Evolutionary conservation across 495 filamentous ascomycete species (phyloP), one percentile per base, ranked within the genome.

Genomic region (Talaromyces stipitatus): DNA sequence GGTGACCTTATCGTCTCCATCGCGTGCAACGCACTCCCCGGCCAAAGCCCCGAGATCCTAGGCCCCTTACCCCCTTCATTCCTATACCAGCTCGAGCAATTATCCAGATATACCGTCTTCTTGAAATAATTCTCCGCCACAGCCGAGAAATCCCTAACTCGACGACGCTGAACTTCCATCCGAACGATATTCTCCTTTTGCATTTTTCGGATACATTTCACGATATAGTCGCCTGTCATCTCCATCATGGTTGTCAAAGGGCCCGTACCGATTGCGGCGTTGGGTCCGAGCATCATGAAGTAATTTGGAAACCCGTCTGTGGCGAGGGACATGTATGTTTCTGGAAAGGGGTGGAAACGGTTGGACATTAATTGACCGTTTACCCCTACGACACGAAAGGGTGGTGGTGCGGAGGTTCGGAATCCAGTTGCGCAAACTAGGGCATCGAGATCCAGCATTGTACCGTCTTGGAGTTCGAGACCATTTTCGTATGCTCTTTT

Each of bases 361-460:
- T 48, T 18, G 3, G 2, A 3, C 3, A 48, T 7, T 7, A 20
- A 3, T 4, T 8, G 59, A 14, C 71, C 72, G 8, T 72, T 55
- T 0, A 59, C 58, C 0, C 76, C 77, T 7, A 67, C 22, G 11
- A 73, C 30, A 11, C 65, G 63, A 62, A 65, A 78, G 5, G 27
- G 26, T 1, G 76, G 72, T 6, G 64, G 47, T 50, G 67, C 73
- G 3, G 66, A 69, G 0, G 69, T 69, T 50, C 80, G 66, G 55
- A 80, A 82, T 0, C 78, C 78, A 2, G 75, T 77, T n/a, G 75
- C 66, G 62, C 75, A 80, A 22, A 80, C 68, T 20, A 82, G 71
- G 2, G 78, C 57, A 51, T 80, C 78, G n/a, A 74, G 66, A 23
- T 74, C 63, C 14, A 68, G 47, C 20, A 64, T 56, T 16, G 62